Base-by-base conservation (phyloP, 345 rosid genomes). In the Linum tenue region DNA sequence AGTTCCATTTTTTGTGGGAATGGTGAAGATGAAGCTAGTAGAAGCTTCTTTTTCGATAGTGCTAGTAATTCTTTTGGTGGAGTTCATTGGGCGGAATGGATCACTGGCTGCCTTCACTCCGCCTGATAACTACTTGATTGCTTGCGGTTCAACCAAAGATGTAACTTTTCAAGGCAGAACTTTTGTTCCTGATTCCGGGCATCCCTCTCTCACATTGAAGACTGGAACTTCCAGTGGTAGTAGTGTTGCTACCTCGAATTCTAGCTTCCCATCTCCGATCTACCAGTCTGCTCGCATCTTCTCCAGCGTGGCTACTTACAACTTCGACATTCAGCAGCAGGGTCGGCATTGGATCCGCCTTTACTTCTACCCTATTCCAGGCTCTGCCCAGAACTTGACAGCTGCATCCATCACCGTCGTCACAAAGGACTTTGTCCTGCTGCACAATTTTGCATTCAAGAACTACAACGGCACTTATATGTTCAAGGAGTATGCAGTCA, bases 281-380 rank as follows among this genome's bases (percentile, higher is more conserved):
- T 90, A 85, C 79, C 82, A 79, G 72, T 79, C 92, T 65, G 92
- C 92, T 78, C 88, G 99, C 40, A 75, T 95, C 62, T 94, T 94
- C 74, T 72, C 95, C 5, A 68, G 79, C 43, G 60, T 75, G 72
- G 80, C 91, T 67, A 90, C 97, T 11, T 94, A 94, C 77, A 73
- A 81, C 53, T 90, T 94, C 63, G 64, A 83, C 44, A 85, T 94
- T 68, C 64, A 81, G 69, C 69, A 80, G 67, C 69, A 75, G 63
- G 99, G 99, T 3, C 83, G 88, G 74, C 99, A 90, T 79, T 95
- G 99, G 99, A 68, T 95, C 87, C 96, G 99, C 68, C 96, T 95
- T 42, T 90, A 95, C 69, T 95, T 95, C 69, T 80, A 73, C 48
- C 95, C 96, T 17, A 36, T 87, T 72, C 78, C 83, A 37, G 81